These are phyloP conservation scores for Calamus simplicifolius DNA, from an alignment of 176 grass and related monocot species.

Conservation along the genomic window DNA sequence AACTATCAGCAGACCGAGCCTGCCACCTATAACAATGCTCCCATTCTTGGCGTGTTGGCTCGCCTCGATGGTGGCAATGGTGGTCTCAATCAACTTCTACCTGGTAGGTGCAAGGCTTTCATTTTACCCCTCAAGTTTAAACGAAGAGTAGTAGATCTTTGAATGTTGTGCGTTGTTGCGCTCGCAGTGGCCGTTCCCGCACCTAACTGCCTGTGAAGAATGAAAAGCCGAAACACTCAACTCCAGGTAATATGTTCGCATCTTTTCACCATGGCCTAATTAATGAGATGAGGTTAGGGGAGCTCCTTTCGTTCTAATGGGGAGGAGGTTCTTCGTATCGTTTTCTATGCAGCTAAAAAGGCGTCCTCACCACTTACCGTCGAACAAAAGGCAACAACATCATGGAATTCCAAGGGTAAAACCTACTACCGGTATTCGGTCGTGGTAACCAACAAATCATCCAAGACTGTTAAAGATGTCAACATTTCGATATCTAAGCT, in stretches of 20 bases:
- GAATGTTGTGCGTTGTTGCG: background rate
- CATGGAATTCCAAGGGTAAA: constrained; percentile 45
- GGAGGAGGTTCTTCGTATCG: background rate
- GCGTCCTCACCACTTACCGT: constrained; percentile 28
- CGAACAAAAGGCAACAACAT: constrained; percentile 41
- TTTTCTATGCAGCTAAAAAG: constrained; percentile 21
- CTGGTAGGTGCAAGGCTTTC: constrained; percentile 8
- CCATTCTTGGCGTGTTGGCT: constrained; percentile 65
- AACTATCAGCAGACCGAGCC: constrained; percentile 94
- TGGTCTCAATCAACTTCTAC: constrained; percentile 30
- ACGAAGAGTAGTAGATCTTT: background rate
- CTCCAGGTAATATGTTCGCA: constrained; percentile 28
- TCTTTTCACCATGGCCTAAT: background rate
- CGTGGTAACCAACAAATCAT: constrained; percentile 60
- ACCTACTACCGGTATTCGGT: constrained; percentile 49
- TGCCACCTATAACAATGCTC: constrained; percentile 85
- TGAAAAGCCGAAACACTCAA: constrained; percentile 23
- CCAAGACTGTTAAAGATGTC: constrained; percentile 54
- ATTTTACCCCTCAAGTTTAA: background rate
- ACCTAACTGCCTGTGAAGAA: constrained; percentile 9
- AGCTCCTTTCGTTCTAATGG: background rate
- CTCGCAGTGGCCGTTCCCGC: constrained; percentile 9
- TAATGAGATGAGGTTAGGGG: too few relatives aligned
- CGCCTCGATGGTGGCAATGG: constrained; percentile 45
- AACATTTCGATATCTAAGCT: constrained; percentile 50